Evolutionary conservation across 495 filamentous ascomycete species (phyloP).

Genomic region (Zalerion maritima): DNA sequence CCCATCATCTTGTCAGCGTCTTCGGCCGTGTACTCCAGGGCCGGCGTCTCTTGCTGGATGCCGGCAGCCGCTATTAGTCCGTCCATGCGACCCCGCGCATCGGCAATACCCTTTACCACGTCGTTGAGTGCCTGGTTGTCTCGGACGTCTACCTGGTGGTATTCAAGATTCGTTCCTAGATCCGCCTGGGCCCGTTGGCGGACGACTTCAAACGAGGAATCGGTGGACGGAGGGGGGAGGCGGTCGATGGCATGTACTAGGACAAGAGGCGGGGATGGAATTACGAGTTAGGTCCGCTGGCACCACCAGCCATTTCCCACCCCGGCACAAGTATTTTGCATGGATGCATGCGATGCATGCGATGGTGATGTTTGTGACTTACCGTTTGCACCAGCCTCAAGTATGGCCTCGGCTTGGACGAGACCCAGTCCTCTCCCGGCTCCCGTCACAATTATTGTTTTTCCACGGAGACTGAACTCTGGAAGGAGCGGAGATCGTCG

Average conservation of each 20-base stretch:
- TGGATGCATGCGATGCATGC: constrained; percentile 1
- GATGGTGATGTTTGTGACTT: constrained; percentile 2
- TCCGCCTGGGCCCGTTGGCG: constrained; percentile 48
- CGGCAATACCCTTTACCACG: constrained; percentile 52
- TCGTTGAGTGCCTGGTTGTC: constrained; percentile 52
- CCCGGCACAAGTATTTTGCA: constrained; percentile 1
- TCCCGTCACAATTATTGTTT: constrained; percentile 65
- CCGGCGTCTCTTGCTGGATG: constrained; percentile 58
- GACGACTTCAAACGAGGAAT: constrained; percentile 40
- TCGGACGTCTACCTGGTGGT: constrained; percentile 78
- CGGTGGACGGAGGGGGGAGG: constrained; percentile 25
- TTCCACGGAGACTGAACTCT: constrained; percentile 67
- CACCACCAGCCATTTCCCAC: no score
- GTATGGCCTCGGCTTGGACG: constrained; percentile 62
- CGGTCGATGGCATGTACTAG: constrained; percentile 47
- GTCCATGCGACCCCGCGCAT: constrained; percentile 57
- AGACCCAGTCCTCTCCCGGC: constrained; percentile 68
- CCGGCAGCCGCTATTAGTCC: constrained; percentile 73
- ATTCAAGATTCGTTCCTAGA: constrained; percentile 55
- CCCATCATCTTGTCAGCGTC: constrained; percentile 51
- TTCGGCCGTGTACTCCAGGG: constrained; percentile 51
- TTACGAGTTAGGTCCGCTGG: no score
- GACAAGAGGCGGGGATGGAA: no score
- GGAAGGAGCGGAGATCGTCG: no score
- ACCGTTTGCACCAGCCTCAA: constrained; percentile 62